Conservation (phyloP, 495 filamentous ascomycete genomes). For the Aspergillus mulundensis region DNA sequence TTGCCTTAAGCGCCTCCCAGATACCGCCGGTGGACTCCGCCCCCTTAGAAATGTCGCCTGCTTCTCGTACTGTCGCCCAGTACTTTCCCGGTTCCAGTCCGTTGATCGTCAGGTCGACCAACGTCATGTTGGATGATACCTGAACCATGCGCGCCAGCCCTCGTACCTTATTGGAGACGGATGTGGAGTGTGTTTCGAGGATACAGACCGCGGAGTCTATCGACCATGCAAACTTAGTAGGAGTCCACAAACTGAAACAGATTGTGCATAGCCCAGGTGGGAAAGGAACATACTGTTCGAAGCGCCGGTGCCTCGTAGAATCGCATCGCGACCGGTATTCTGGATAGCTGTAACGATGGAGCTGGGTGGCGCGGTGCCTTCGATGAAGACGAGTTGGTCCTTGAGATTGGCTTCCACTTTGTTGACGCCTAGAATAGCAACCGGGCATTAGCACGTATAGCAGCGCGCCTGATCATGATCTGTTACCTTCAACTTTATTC, state of each 20-base stretch:
- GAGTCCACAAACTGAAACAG: background rate
- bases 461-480: background rate
- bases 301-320: slow-evolving; percentile 81
- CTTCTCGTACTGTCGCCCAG: slow-evolving; percentile 73
- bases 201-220: slow-evolving; percentile 91
- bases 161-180: slow-evolving; percentile 58
- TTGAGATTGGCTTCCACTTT: slow-evolving; percentile 48
- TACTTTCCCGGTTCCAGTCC: slow-evolving; percentile 82
- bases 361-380: slow-evolving; percentile 70
- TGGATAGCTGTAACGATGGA: slow-evolving; percentile 86
- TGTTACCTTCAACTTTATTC: slow-evolving; percentile 62
- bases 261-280: background rate
- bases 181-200: slow-evolving; percentile 76
- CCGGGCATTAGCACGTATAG: background rate
- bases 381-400: slow-evolving; percentile 44
- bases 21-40: slow-evolving; percentile 76
- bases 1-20: slow-evolving; percentile 60
- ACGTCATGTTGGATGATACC: slow-evolving; percentile 66
- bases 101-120: slow-evolving; percentile 84
- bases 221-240: background rate
- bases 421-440: slow-evolving; percentile 33
- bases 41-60: slow-evolving; percentile 85
- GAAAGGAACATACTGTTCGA: slow-evolving; percentile 66
- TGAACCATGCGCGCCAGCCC: slow-evolving; percentile 80
- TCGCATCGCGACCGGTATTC: slow-evolving; percentile 85